Percentiles rank a stretch among this genome's conserved stretches.
These are phyloP conservation scores for Carex pumila DNA, from an alignment of 176 grass and related monocot species.

Conservation along the genomic window DNA sequence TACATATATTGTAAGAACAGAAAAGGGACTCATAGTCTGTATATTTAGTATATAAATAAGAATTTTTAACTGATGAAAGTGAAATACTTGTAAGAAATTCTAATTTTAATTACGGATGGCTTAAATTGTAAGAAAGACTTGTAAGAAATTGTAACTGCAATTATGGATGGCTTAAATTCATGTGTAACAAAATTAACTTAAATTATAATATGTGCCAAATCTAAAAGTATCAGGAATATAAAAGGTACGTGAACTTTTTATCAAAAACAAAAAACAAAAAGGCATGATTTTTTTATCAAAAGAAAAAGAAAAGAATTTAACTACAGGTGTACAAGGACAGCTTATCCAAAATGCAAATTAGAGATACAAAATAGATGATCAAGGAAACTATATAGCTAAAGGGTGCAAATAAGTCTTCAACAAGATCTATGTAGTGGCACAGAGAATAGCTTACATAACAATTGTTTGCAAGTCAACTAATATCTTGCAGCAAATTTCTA, in stretches of 20 bases:
- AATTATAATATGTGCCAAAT: background rate
- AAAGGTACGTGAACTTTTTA: background rate
- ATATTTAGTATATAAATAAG: background rate
- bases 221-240: background rate
- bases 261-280: no score
- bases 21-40: background rate
- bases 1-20: background rate
- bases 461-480: background rate
- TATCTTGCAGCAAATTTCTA: background rate
- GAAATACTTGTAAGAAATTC: background rate
- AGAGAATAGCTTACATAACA: slow-evolving; percentile 1
- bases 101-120: background rate
- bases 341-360: background rate
- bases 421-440: background rate
- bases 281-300: no score
- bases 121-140: background rate
- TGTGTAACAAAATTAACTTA: background rate
- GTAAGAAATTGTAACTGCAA: background rate
- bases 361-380: background rate
- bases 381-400: background rate
- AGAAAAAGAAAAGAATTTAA: background rate
- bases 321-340: background rate
- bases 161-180: background rate
- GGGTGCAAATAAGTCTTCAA: background rate
- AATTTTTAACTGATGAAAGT: background rate